A percentile compares a stretch with the other conserved stretches of the same genome.
Conservation (phyloP, 176 grass and related monocot species). For the Rhynchospora tenuis region DNA sequence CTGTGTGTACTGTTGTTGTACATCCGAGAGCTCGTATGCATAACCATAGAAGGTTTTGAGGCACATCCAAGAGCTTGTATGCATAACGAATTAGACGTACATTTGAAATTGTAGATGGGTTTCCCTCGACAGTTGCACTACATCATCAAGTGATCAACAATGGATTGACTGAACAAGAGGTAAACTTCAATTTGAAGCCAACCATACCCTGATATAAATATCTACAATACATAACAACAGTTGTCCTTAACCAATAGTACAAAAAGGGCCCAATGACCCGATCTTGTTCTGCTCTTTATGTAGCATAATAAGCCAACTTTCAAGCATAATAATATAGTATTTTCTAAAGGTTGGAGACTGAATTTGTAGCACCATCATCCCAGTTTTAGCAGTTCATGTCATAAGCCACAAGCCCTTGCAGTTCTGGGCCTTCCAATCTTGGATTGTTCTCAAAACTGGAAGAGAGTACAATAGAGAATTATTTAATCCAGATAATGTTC, state of each 20-base stretch:
- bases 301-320: not conserved
- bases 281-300: not conserved
- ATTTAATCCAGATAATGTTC: not conserved
- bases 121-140: not conserved
- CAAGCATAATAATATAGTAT: slow-evolving; percentile 13
- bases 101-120: not conserved
- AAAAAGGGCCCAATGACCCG: not conserved
- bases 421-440: slow-evolving; percentile 61
- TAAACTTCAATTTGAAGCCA: not conserved
- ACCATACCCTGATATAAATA: not conserved
- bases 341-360: not conserved
- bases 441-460: slow-evolving; percentile 68
- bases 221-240: not conserved
- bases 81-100: no score
- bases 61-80: no score
- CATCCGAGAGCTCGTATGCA: no score
- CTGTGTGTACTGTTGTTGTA: no score
- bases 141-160: not conserved
- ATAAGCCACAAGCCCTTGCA: slow-evolving; percentile 62
- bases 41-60: no score
- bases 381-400: slow-evolving; percentile 57
- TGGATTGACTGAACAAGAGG: not conserved
- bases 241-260: slow-evolving; percentile 4
- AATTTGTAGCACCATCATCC: not conserved
- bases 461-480: not conserved